Base-by-base conservation (phyloP, 108 stramenopile genomes). In the Skeletonema potamos region DNA sequence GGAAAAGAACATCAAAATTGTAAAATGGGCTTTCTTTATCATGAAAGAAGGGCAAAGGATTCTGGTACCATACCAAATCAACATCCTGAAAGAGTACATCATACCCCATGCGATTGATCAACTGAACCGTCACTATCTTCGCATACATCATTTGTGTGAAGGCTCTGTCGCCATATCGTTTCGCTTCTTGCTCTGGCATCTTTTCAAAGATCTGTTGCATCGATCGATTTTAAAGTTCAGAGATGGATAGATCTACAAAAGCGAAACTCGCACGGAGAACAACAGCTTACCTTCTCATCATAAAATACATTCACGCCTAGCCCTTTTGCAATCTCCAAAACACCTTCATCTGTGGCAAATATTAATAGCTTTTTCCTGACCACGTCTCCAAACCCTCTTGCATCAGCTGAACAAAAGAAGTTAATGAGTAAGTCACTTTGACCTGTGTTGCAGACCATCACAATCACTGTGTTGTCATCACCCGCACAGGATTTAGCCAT, bases 1-100 rank as follows among this genome's bases (percentile, higher is more conserved):
- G 93, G 66, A 95, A 97, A 24, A 87, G 78, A 61, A 88, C 84
- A 68, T 96, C 96, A 58, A 89, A 87, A 30, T 72, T 70, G n/a
- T 81, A 51, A 6, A 82, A 43, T 11, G 67, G 55, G 13, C 59
- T 72, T 48, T 75, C 55, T 28, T 68, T 62, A 41, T 82, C 77
- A 33, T 88, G 83, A 54, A 92, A 90, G 58, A 66, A 89, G 10
- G 66, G 37, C 61, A 90, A 54, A 9, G 90, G 87, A 66, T 87
- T 74, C 78, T 82, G 65, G 64, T 88, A 85, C 86, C 85, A 82
- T 6, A 87, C 78, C 34, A 89, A 64, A 64, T 93, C 89, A 1
- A 92, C 91, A 76, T 91, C 92, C 63, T 89, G 88, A 59, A 86
- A 89, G 17, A 89, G 55, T 6, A 89, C 67, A 17, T 89, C 83